Base-by-base conservation (phyloP, 768 basidiomycete species). In the Suillus spraguei region DNA sequence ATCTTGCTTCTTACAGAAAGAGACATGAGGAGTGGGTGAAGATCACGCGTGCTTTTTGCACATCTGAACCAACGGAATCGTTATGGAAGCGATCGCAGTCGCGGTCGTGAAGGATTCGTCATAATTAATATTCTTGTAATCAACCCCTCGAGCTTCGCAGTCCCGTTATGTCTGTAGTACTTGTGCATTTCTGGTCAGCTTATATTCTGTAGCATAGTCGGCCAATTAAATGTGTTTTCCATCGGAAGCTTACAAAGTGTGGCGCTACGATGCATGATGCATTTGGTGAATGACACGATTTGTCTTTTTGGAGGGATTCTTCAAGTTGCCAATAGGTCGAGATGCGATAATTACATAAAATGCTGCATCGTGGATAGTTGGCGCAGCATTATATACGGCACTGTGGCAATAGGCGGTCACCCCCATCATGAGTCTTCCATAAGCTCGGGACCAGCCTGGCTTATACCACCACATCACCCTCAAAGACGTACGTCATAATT, bases 1-100 rank as follows among this genome's bases (percentile, higher is more conserved):
- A 69, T 38, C 36, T 77, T 3, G 63, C 63, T 4, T 54, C 52
- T 9, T 59, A 67, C 7, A 66, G 44, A 46, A 44, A 17, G 8
- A 64, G 54, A 2, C 67, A 68, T 20, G 67, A 72, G 24, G 67
- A 58, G 0, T 75, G 74, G 74, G 66, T 7, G n/a, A 59, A 20
- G 33, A 65, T 69, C 41, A 24, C 70, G 60, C 59, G 63, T 14
- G 62, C 47, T 0, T 22, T 75, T 53, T 67, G 67, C 64, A 56
- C 28, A 22, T 72, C 44, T 11, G 61, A 55, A 5, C 44, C 32
- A 2, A 22, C n/a, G 36, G 44, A 64, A 33, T 59, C 64, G 3
- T 22, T 36, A 20, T 59, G 62, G 47, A 56, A 4, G 56, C 41
- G 11, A 24, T 22, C 32, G 3, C 2, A 38, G 11, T 60, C 33